Conservation (phyloP, 2,329 filamentous ascomycete species). For the Xylaria sp. region DNA sequence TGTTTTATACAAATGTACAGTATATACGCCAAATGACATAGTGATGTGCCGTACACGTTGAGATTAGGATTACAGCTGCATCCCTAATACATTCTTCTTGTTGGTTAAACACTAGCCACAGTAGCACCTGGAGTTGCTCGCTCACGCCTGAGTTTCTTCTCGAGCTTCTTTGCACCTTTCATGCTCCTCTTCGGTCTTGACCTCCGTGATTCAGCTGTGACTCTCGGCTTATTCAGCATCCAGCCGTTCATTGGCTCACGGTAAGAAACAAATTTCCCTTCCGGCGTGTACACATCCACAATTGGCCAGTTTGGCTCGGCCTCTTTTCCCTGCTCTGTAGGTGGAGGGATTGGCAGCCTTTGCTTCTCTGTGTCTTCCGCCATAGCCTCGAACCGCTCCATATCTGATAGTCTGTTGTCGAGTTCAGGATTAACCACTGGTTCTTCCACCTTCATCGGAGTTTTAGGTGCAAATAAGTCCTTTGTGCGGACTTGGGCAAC, state of each 20-base stretch:
- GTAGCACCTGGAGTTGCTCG: constrained; percentile 19
- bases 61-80: constrained; percentile 4
- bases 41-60: constrained; percentile 12
- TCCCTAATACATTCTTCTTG: neutral
- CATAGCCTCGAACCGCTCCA: constrained; percentile 41
- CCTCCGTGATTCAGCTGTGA: constrained; percentile 59
- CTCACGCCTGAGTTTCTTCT: constrained; percentile 54
- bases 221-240: constrained; percentile 67
- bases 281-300: constrained; percentile 85
- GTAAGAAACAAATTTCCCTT: constrained; percentile 79
- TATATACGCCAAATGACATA: constrained; percentile 3
- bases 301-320: constrained; percentile 66
- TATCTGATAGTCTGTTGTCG: constrained; percentile 35
- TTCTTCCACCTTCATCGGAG: constrained; percentile 34
- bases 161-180: constrained; percentile 68
- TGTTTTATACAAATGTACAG: neutral
- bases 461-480: constrained; percentile 52
- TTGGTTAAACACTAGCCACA: neutral
- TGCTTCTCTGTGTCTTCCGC: constrained; percentile 28
- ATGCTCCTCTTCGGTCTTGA: constrained; percentile 74
- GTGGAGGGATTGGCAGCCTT: constrained; percentile 6
- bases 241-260: constrained; percentile 78
- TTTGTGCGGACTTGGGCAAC: constrained; percentile 79
- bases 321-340: constrained; percentile 27
- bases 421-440: constrained; percentile 30